These are phyloP conservation scores for Aphanocladium album DNA, from an alignment of 2,329 filamentous ascomycete genomes.

Conservation along the genomic window DNA sequence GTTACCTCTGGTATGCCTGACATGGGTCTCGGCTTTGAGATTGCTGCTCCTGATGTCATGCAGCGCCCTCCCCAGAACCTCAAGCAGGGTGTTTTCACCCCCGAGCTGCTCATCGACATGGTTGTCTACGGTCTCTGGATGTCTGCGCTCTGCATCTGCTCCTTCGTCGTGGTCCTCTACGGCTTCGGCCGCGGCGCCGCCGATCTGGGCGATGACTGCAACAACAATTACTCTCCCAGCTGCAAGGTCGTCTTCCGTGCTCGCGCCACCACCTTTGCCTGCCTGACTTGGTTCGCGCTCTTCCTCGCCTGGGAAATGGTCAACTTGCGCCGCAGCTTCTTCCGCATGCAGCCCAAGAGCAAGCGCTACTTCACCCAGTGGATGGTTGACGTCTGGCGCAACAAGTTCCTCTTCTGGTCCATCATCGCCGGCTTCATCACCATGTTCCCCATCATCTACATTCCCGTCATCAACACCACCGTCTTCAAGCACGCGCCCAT, in stretches of 20 bases:
- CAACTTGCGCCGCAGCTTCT: conserved; percentile 64
- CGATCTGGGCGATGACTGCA: conserved; percentile 55
- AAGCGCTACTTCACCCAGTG: conserved; percentile 60
- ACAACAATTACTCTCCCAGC: conserved; percentile 44
- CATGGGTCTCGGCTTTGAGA: conserved; percentile 70
- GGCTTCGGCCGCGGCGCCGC: conserved; percentile 40
- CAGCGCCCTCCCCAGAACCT: conserved; percentile 59
- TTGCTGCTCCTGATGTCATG: conserved; percentile 64
- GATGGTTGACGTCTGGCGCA: conserved; percentile 62
- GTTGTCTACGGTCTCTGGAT: conserved; percentile 64
- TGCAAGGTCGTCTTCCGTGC: conserved; percentile 63
- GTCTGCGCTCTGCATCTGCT: conserved; percentile 50
- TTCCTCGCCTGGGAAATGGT: conserved; percentile 75
- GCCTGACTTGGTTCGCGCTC: conserved; percentile 67
- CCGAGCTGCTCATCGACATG: conserved; percentile 61
- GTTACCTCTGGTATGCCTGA: conserved; percentile 69
- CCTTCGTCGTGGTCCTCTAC: conserved; percentile 50
- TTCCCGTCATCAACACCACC: conserved; percentile 50
- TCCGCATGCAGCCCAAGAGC: conserved; percentile 63
- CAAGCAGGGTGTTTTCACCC: conserved; percentile 56
- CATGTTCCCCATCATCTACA: conserved; percentile 49
- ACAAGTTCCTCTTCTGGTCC: conserved; percentile 64
- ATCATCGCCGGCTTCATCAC: conserved; percentile 42
- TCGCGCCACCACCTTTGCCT: conserved; percentile 66
- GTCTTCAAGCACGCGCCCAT: conserved; percentile 56